A percentile compares a stretch with the other conserved stretches of the same genome.
Conservation (phyloP, 2,329 filamentous ascomycete species). For the Pseudogymnoascus sp. region DNA sequence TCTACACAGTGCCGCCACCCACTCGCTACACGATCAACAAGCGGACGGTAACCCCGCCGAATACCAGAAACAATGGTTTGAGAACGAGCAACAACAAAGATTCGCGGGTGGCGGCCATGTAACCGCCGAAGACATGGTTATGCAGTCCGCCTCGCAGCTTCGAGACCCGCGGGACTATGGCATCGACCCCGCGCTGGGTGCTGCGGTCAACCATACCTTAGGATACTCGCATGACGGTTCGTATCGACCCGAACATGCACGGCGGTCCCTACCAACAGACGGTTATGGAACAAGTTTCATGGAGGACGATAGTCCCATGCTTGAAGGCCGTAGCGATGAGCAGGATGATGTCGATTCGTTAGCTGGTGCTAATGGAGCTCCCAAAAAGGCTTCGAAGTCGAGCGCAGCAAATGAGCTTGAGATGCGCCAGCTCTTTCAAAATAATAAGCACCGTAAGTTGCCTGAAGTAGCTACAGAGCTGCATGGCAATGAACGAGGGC, state of each 20-base stretch:
- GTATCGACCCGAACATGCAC: conserved; percentile 28
- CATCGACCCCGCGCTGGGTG: conserved; percentile 42
- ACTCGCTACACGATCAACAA: conserved; percentile 25
- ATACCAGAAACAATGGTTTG: conserved; percentile 27
- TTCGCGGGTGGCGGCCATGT: conserved; percentile 30
- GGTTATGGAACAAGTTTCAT: conserved; percentile 46
- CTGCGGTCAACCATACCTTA: conserved; percentile 37
- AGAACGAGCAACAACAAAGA: conserved; percentile 23
- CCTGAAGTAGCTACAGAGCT: conserved; percentile 67
- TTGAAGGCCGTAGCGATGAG: conserved; percentile 46
- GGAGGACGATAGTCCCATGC: conserved; percentile 49
- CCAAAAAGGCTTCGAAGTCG: conserved; percentile 53
- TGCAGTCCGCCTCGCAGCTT: conserved; percentile 49
- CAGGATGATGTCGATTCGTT: conserved; percentile 49
- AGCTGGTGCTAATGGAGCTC: conserved; percentile 34
- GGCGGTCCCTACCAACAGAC: conserved; percentile 47
- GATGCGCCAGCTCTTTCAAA: conserved; percentile 64
- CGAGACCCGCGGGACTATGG: conserved; percentile 40
- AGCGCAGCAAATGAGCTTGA: conserved; percentile 75
- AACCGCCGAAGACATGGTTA: conserved; percentile 50
- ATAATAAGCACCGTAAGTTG: conserved; percentile 57
- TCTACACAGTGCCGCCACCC: conserved; percentile 29
- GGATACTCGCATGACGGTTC: conserved; percentile 35
- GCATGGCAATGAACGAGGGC: conserved; percentile 69
- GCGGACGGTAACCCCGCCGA: conserved; percentile 17